Conservation (phyloP, 352 stramenopile species). For the Hyaloperonospora arabidopsidis region DNA sequence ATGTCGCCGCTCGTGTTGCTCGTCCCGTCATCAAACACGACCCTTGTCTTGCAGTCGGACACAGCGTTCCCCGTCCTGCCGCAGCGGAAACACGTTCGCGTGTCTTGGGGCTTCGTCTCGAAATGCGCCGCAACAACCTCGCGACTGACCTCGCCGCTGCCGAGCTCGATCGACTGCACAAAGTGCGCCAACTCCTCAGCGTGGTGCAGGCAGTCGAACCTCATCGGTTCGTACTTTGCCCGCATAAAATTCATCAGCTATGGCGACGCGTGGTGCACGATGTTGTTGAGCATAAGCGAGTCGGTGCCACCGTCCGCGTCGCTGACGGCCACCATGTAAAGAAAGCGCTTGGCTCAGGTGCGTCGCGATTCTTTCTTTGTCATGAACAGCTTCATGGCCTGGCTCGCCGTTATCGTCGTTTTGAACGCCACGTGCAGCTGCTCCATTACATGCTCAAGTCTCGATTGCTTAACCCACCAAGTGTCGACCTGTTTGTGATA, state of each 20-base stretch:
- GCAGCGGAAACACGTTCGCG: too few relatives aligned
- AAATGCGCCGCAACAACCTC: too few relatives aligned
- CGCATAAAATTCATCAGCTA: too few relatives aligned
- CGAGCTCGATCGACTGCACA: neutral
- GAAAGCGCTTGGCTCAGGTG: conserved; percentile 4
- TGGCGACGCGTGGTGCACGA: too few relatives aligned
- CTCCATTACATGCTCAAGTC: conserved; percentile 5
- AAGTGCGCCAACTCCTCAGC: conserved; percentile 4
- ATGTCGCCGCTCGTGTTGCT: too few relatives aligned
- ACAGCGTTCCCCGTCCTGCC: too few relatives aligned
- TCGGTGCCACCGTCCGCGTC: neutral
- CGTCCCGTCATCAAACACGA: too few relatives aligned
- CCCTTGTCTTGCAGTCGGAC: too few relatives aligned
- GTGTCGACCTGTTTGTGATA: too few relatives aligned
- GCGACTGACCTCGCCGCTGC: neutral
- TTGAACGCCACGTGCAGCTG: conserved; percentile 1
- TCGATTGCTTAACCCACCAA: neutral
- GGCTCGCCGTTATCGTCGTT: conserved; percentile 1
- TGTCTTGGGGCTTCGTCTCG: too few relatives aligned
- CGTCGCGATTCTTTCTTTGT: neutral
- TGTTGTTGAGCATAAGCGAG: conserved; percentile 6
- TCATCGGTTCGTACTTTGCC: neutral
- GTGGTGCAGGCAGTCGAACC: conserved; percentile 3
- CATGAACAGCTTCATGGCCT: conserved; percentile 4
- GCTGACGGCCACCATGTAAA: neutral